phyloP scores from a whole-genome alignment of 768 basidiomycete genomes.

The Leccinum subtestaceum region DNA sequence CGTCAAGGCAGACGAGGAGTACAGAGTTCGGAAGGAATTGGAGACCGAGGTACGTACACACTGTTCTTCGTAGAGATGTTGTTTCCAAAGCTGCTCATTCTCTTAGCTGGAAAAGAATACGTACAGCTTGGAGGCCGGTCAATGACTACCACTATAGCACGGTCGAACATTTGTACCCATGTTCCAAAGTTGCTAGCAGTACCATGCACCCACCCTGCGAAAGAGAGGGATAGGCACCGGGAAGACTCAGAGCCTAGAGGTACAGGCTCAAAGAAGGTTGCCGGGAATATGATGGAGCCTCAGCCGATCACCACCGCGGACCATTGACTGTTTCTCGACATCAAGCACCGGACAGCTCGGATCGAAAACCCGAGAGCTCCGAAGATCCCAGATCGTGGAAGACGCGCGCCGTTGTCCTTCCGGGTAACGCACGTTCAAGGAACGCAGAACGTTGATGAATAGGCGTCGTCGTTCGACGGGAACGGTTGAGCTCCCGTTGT shows the following conservation, averaged over 20 bases:
- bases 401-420: no score
- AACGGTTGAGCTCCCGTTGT: not conserved
- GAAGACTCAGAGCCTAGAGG: not conserved
- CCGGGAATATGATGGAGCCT: not conserved
- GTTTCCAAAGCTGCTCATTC: not conserved
- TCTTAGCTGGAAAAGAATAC: constrained; percentile 81
- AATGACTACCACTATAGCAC: constrained; percentile 7
- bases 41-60: constrained; percentile 60
- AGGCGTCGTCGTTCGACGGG: not conserved
- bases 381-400: not conserved
- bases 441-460: not conserved
- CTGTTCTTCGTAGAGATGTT: not conserved
- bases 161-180: not conserved
- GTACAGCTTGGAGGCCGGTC: constrained; percentile 58
- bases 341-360: not conserved
- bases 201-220: not conserved
- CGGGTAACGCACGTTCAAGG: no score
- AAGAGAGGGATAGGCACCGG: not conserved
- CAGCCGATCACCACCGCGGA: not conserved
- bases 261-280: not conserved
- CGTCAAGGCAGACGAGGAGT: constrained; percentile 81
- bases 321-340: not conserved
- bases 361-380: not conserved
- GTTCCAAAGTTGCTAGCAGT: not conserved
- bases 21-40: constrained; percentile 64